Conservation (phyloP, 352 stramenopile genomes). For the Saprolegnia diclina region DNA sequence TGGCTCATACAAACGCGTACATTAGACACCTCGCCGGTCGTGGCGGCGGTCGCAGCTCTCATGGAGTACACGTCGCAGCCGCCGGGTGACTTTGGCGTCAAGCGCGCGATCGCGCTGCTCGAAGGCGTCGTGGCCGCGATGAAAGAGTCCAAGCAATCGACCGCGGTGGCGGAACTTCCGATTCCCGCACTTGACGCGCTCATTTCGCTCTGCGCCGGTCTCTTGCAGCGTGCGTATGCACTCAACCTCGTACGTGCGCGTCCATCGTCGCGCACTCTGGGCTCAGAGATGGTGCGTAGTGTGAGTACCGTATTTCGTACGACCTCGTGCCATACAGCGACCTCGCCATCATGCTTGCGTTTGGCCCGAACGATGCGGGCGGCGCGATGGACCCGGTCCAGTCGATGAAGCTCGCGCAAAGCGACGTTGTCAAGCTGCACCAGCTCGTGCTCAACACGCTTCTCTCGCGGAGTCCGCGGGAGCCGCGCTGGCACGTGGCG, state of each 20-base stretch:
- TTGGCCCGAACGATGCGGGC: slow-evolving; percentile 45
- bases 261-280: neutral
- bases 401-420: slow-evolving; percentile 28
- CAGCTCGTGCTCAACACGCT: slow-evolving; percentile 44
- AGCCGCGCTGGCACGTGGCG: slow-evolving; percentile 74
- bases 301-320: slow-evolving; percentile 74
- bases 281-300: slow-evolving; percentile 23
- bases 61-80: slow-evolving; percentile 11
- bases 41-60: neutral
- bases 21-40: neutral
- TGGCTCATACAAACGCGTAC: too few species aligned
- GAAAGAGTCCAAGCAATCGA: neutral
- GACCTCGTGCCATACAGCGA: slow-evolving; percentile 78
- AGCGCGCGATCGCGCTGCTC: neutral
- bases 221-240: slow-evolving; percentile 67
- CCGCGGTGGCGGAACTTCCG: slow-evolving; percentile 45
- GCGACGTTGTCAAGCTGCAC: slow-evolving; percentile 39
- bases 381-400: slow-evolving; percentile 28
- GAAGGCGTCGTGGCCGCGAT: slow-evolving; percentile 13
- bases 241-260: slow-evolving; percentile 37
- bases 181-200: slow-evolving; percentile 65
- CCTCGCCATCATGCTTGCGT: slow-evolving; percentile 63
- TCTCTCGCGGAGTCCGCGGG: slow-evolving; percentile 51
- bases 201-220: slow-evolving; percentile 54
- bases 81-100: slow-evolving; percentile 6